Conservation (phyloP, 345 rosid species). For the Mangifera indica region DNA sequence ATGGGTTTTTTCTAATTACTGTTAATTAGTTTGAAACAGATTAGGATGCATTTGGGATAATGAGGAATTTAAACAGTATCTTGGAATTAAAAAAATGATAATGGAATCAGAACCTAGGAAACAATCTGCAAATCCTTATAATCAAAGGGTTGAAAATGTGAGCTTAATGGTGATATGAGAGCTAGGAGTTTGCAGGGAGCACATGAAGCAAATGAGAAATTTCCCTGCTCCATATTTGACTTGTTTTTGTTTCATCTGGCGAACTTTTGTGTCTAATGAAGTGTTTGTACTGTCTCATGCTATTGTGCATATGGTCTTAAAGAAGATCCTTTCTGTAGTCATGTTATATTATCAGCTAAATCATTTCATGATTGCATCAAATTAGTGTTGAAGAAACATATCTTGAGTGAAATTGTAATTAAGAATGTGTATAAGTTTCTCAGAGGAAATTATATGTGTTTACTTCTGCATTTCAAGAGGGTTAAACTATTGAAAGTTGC, state of each 20-base stretch:
- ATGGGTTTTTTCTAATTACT: background rate
- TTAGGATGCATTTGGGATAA: constrained; percentile 2
- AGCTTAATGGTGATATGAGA: background rate
- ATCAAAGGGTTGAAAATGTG: background rate
- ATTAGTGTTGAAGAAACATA: background rate
- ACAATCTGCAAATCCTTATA: background rate
- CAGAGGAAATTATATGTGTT: background rate
- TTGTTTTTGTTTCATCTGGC: background rate
- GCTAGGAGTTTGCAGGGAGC: background rate
- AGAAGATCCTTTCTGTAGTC: background rate
- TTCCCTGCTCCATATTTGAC: background rate
- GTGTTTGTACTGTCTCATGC: background rate
- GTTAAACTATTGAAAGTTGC: background rate
- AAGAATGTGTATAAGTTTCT: constrained; percentile 4
- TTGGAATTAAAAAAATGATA: background rate
- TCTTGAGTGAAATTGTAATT: background rate
- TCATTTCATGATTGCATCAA: background rate
- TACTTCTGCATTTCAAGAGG: background rate
- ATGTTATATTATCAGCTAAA: background rate
- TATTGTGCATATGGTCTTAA: background rate
- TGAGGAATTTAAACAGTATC: background rate
- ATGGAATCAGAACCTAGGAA: background rate
- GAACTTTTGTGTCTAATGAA: background rate
- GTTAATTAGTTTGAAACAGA: background rate
- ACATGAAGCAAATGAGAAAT: background rate